Conservation (phyloP, 139 green algal species). For the Chlamydomonas sphaeroides region DNA sequence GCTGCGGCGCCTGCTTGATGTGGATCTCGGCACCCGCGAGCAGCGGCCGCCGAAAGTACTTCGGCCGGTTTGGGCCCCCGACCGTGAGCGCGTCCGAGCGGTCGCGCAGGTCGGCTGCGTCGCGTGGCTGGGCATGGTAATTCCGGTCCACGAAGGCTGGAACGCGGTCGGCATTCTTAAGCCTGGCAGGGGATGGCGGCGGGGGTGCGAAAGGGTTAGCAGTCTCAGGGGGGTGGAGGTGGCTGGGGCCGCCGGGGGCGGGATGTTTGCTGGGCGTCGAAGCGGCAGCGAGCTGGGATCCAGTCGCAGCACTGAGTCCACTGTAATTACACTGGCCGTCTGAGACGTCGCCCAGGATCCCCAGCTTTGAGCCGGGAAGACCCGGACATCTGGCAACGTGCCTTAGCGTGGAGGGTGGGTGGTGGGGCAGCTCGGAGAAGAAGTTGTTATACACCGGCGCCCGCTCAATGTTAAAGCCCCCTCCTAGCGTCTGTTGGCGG, state of each 20-base stretch:
- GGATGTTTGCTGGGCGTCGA: not conserved
- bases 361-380: too few species aligned
- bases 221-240: not conserved
- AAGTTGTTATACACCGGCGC: constrained; percentile 73
- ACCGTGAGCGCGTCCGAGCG: constrained; percentile 40
- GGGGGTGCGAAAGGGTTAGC: too few species aligned
- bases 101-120: constrained; percentile 20
- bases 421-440: constrained; percentile 72
- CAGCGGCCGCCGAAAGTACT: constrained; percentile 62
- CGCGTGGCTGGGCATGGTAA: constrained; percentile 43
- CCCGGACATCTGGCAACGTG: too few species aligned
- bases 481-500: constrained; percentile 63
- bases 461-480: constrained; percentile 66
- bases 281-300: too few species aligned
- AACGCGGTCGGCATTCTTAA: constrained; percentile 70
- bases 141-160: constrained; percentile 68
- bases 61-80: constrained; percentile 58
- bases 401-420: constrained; percentile 59
- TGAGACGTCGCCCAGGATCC: too few species aligned
- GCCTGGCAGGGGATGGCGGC: constrained; percentile 47
- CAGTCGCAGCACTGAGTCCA: too few species aligned
- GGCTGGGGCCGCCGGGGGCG: not conserved
- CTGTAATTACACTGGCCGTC: too few species aligned
- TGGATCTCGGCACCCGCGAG: constrained; percentile 48
- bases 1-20: constrained; percentile 36